Evolutionary conservation across 2,329 filamentous ascomycete species (phyloP).

Genomic region (Orbilia oligospora): DNA sequence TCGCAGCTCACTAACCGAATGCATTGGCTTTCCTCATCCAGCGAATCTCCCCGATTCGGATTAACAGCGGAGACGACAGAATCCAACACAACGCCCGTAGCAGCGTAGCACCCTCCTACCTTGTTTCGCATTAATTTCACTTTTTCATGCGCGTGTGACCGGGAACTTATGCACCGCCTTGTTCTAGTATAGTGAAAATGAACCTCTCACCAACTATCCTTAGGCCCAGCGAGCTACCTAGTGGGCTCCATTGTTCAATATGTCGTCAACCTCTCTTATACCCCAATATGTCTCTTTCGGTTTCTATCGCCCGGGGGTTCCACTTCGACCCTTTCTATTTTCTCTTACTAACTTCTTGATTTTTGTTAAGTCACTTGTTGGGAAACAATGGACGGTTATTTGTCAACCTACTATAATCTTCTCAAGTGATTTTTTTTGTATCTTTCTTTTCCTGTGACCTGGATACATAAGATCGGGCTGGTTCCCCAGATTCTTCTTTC

Average conservation of each 20-base stretch:
- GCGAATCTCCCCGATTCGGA: constrained; percentile 24
- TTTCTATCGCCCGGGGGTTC: constrained; percentile 33
- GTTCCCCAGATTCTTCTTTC: constrained; percentile 57
- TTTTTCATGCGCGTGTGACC: constrained; percentile 52
- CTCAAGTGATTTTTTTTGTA: constrained; percentile 13
- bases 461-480: constrained; percentile 57
- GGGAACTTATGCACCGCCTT: constrained; percentile 53
- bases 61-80: constrained; percentile 39
- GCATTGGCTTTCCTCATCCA: constrained; percentile 35
- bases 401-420: constrained; percentile 41
- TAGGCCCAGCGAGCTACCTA: not conserved
- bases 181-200: constrained; percentile 13
- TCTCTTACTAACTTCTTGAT: constrained; percentile 3
- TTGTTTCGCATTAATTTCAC: constrained; percentile 54
- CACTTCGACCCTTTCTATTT: not conserved
- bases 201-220: not conserved
- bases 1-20: constrained; percentile 36
- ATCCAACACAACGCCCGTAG: constrained; percentile 46
- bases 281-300: constrained; percentile 4
- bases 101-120: constrained; percentile 45
- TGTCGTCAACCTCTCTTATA: constrained; percentile 38
- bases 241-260: constrained; percentile 2
- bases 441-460: constrained; percentile 17
- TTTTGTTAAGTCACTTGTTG: constrained; percentile 18
- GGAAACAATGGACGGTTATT: constrained; percentile 16